phyloP scores from a whole-genome alignment of 148 eudicot genomes.

The Arbutus unedo region DNA sequence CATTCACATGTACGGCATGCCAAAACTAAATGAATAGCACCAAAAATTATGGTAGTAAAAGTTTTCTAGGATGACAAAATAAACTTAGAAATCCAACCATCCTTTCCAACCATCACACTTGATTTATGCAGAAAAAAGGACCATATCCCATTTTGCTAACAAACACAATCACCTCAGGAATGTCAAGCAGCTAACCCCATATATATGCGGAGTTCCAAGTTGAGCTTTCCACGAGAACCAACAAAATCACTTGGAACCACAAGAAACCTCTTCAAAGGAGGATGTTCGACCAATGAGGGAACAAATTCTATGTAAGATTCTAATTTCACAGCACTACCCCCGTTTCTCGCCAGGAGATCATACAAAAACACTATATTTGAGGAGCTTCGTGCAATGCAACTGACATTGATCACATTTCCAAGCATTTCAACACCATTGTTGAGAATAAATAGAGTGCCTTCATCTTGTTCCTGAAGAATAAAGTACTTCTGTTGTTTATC shows the following conservation, averaged over 20 bases:
- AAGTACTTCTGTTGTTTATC: slow-evolving; percentile 23
- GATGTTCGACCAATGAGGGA: slow-evolving; percentile 20
- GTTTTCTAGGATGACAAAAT: too few species aligned
- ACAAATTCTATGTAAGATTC: slow-evolving; percentile 32
- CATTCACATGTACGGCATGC: too few species aligned
- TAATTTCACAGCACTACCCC: slow-evolving; percentile 34
- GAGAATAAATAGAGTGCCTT: slow-evolving; percentile 37
- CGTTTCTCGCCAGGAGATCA: slow-evolving; percentile 27
- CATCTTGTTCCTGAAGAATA: slow-evolving; percentile 41
- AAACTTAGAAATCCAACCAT: too few species aligned
- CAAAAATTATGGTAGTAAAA: too few species aligned
- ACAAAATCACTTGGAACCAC: slow-evolving; percentile 46
- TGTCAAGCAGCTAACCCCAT: too few species aligned
- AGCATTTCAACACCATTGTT: slow-evolving; percentile 14
- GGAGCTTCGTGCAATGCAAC: slow-evolving; percentile 28
- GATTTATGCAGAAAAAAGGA: too few species aligned
- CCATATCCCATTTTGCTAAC: too few species aligned
- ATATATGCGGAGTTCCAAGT: slow-evolving; percentile 34
- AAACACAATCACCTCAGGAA: neutral
- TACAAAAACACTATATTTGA: slow-evolving; percentile 27
- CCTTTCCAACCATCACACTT: too few species aligned
- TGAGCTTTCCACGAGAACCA: slow-evolving; percentile 21
- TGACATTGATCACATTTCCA: slow-evolving; percentile 33
- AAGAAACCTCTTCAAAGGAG: slow-evolving; percentile 31
- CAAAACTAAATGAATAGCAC: too few species aligned